Conservation (phyloP, 2,329 filamentous ascomycete genomes). For the Nigrograna mackinnonii region DNA sequence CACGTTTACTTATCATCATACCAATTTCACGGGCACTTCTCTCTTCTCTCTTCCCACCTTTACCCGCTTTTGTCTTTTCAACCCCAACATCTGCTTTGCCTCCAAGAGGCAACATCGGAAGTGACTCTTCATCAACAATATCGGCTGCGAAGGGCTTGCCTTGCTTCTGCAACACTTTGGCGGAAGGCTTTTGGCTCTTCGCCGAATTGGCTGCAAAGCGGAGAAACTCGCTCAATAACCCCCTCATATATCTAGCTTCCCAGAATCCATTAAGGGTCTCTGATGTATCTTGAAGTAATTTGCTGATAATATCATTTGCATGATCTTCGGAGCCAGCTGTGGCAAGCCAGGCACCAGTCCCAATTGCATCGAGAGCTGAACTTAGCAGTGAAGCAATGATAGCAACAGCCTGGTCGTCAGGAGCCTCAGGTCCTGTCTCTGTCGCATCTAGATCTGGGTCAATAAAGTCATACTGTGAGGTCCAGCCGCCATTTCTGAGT, state of each 20-base stretch:
- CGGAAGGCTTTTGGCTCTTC: conserved; percentile 34
- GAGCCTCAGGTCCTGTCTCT: conserved; percentile 49
- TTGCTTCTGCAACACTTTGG: conserved; percentile 42
- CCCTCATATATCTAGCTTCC: conserved; percentile 67
- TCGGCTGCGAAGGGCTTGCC: conserved; percentile 51
- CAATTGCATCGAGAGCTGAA: conserved; percentile 75
- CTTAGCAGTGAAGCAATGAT: conserved; percentile 73
- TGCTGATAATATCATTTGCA: conserved; percentile 65
- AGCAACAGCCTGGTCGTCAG: conserved; percentile 69
- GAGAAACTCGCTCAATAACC: conserved; percentile 67
- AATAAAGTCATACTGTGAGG: conserved; percentile 68
- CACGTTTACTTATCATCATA: conserved; percentile 75
- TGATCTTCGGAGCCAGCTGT: conserved; percentile 57
- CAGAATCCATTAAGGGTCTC: conserved; percentile 73
- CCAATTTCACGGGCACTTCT: conserved; percentile 75
- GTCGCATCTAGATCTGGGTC: conserved; percentile 41
- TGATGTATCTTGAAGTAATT: conserved; percentile 69
- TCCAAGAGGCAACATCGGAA: conserved; percentile 70
- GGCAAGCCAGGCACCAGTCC: conserved; percentile 71
- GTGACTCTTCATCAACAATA: conserved; percentile 43
- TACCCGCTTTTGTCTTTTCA: conserved; percentile 58
- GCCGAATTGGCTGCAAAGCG: conserved; percentile 51
- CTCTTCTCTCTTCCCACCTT: conserved; percentile 70
- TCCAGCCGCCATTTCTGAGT: conserved; percentile 76
- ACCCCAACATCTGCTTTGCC: conserved; percentile 62